Percentiles rank a stretch among this genome's conserved stretches.
Evolutionary conservation across 441 rosid species (phyloP).

Genomic region (Euphorbia corollata): DNA sequence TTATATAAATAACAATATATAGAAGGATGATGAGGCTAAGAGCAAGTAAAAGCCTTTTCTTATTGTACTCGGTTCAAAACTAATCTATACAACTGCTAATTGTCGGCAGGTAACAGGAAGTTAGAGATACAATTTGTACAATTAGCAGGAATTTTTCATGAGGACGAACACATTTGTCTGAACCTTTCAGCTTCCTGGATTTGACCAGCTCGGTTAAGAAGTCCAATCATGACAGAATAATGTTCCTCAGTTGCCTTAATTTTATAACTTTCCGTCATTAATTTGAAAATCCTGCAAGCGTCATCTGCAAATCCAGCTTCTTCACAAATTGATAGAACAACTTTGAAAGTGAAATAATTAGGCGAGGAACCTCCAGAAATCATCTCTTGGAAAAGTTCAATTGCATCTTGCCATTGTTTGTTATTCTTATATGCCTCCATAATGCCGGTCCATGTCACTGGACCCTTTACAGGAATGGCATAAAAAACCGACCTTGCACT

Average conservation of each 20-base stretch:
- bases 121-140: slow-evolving; percentile 6
- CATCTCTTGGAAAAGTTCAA: slow-evolving; percentile 55
- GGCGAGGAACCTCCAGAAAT: slow-evolving; percentile 45
- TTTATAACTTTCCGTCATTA: slow-evolving; percentile 40
- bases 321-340: slow-evolving; percentile 53
- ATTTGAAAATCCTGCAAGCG: slow-evolving; percentile 43
- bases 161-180: slow-evolving; percentile 29
- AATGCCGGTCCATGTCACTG: slow-evolving; percentile 71
- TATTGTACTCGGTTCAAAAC: background rate
- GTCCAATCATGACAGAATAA: slow-evolving; percentile 35
- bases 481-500: slow-evolving; percentile 47
- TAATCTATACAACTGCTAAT: background rate
- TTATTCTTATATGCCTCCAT: slow-evolving; percentile 53
- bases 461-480: slow-evolving; percentile 53
- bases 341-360: slow-evolving; percentile 54
- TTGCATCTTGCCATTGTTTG: slow-evolving; percentile 40
- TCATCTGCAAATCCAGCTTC: slow-evolving; percentile 67
- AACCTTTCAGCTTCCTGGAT: slow-evolving; percentile 45
- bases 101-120: slow-evolving; percentile 8
- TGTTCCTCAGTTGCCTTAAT: slow-evolving; percentile 43
- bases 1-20: background rate
- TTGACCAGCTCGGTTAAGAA: slow-evolving; percentile 41
- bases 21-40: background rate
- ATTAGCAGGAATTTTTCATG: slow-evolving; percentile 14
- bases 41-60: background rate